A percentile compares a stretch with the other conserved stretches of the same genome.
Evolutionary conservation across 23 red algal species (phyloP).

Genomic region (Gracilaria vermiculophylla): DNA sequence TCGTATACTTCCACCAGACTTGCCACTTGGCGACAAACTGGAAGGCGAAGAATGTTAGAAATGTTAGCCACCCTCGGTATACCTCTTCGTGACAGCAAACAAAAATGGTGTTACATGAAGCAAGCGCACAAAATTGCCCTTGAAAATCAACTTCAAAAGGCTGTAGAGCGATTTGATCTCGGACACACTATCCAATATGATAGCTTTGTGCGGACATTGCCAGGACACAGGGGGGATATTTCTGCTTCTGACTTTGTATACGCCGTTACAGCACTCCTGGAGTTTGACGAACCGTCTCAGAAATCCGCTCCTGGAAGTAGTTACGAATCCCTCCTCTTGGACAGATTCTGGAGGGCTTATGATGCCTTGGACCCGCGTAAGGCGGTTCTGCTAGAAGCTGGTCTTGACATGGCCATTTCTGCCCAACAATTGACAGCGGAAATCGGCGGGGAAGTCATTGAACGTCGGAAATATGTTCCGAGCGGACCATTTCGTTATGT

Average conservation of each 20-base stretch:
- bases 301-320: background rate
- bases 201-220: slow-evolving; percentile 56
- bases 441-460: slow-evolving; percentile 76
- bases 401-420: slow-evolving; percentile 62
- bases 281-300: slow-evolving; percentile 54
- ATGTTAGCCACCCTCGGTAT: slow-evolving; percentile 91
- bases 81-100: slow-evolving; percentile 69
- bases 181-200: slow-evolving; percentile 63
- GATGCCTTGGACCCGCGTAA: slow-evolving; percentile 62
- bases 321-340: slow-evolving; percentile 10
- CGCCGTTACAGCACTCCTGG: slow-evolving; percentile 53
- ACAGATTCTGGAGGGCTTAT: slow-evolving; percentile 84
- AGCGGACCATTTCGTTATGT: slow-evolving; percentile 86
- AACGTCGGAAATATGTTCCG: slow-evolving; percentile 76
- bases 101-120: slow-evolving; percentile 90
- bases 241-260: slow-evolving; percentile 71
- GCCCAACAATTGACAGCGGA: slow-evolving; percentile 67
- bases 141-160: slow-evolving; percentile 31
- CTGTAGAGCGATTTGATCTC: slow-evolving; percentile 60
- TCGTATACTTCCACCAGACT: slow-evolving; percentile 62
- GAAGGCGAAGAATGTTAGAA: slow-evolving; percentile 76
- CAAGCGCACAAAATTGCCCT: slow-evolving; percentile 61
- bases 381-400: slow-evolving; percentile 34
- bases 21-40: slow-evolving; percentile 78
- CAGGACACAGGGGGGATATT: slow-evolving; percentile 65